Evolutionary conservation across 768 basidiomycete genomes (phyloP).

Genomic region (Coprinopsis strossmayeri): DNA sequence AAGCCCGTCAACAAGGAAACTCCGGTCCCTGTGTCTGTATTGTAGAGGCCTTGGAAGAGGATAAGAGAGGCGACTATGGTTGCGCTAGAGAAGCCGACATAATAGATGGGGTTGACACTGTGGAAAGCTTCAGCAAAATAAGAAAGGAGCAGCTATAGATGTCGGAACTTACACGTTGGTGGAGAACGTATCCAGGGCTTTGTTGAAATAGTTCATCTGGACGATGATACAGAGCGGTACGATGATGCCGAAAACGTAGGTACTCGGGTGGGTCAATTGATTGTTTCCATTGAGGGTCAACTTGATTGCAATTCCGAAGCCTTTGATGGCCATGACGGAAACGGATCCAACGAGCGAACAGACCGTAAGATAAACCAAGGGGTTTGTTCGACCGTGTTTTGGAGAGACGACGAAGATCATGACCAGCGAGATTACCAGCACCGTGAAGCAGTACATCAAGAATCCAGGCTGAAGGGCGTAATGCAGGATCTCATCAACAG

Average conservation of each 20-base stretch:
- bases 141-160: not conserved
- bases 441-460: slow-evolving; percentile 82
- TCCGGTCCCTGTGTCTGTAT: slow-evolving; percentile 72
- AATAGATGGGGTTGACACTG: slow-evolving; percentile 97
- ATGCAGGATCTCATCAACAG: slow-evolving; percentile 87
- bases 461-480: slow-evolving; percentile 97
- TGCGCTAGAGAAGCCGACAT: slow-evolving; percentile 91
- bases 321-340: slow-evolving; percentile 99
- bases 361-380: slow-evolving; percentile 91
- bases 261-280: slow-evolving; percentile 90
- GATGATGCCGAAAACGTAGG: slow-evolving; percentile 90
- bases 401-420: slow-evolving; percentile 88
- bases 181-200: slow-evolving; percentile 92
- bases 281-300: slow-evolving; percentile 90
- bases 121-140: not conserved
- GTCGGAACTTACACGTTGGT: slow-evolving; percentile 81
- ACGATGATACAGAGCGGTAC: slow-evolving; percentile 81
- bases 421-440: slow-evolving; percentile 70
- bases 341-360: slow-evolving; percentile 95
- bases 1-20: slow-evolving; percentile 88
- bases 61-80: slow-evolving; percentile 94
- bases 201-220: slow-evolving; percentile 98
- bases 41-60: slow-evolving; percentile 97
- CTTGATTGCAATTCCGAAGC: slow-evolving; percentile 95
- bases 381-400: slow-evolving; percentile 79